Evolutionary conservation across 139 green algal species (phyloP), one percentile per base, ranked within the genome.

Genomic region (Chlorella sp.): DNA sequence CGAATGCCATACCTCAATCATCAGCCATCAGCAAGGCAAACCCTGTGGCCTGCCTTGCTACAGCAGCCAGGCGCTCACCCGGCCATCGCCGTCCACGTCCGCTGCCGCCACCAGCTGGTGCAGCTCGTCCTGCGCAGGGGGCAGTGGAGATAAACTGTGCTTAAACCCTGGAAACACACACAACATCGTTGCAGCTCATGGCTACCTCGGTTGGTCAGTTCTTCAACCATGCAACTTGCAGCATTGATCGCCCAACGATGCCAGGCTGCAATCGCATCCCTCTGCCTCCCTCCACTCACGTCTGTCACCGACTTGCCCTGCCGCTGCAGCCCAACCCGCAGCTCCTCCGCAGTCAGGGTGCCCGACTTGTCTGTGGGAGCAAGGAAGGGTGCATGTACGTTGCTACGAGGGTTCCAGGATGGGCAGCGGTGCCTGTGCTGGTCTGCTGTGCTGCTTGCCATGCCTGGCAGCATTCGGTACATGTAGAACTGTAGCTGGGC

Each of bases 241-340:
- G 44, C 6, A 51, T 51, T 9, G 44, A 51, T 51, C 6, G 23
- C 39, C 23, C 11, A 12, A 21, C 39, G 21, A 57, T 28, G 9
- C 18, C 9, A n/a, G 21, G 9, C 70, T 5, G 25, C 71, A 34
- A n/a, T n/a, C n/a, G n/a, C 32, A 26, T 32, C 17, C 26, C 34
- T 74, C 28, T 23, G 13, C 1, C 13, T 21, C 38, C 18, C 71
- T 16, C 25, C 26, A 30, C 55, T 15, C 64, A 84, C 78, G 67
- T 85, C 47, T 36, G 47, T 57, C 32, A 78, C 47, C 7, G 21
- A 16, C 17, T 51, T 20, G 56, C 81, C 81, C 70, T 72, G 72
- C 70, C 70, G 69, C 56, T 86, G 70, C 70, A 86, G 39, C 34
- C 34, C 81, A 55, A 80, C 69, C 34, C 38, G 39, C 67, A 86